Base-by-base conservation (phyloP, 1,284 basidiomycete genomes). In the Stygiomarasmius scandens region DNA sequence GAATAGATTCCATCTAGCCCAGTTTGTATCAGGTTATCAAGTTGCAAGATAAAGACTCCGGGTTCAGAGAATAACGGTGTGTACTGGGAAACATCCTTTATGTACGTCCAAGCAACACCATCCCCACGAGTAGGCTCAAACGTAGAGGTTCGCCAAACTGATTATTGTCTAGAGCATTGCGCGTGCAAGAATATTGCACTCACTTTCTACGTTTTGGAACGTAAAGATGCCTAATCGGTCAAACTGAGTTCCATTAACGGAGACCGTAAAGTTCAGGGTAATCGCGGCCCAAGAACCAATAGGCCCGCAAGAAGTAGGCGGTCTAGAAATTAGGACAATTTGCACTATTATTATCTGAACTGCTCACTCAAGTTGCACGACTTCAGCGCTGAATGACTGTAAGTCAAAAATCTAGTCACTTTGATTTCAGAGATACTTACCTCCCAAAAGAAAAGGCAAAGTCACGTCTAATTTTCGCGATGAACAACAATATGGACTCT, bases 71-170 rank as follows among this genome's bases (percentile, higher is more conserved):
- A 92, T 27, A 91, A 77, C 2, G 87, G 88, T 4, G 79, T 82
- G 61, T 86, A 92, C 36, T 83, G 82, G 10, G 89, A 88, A 24
- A 87, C 87, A 63, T 92, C 90, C 66, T 92, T 92, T 64, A 83
- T 69, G 64, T 88, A 86, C 0, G 88, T 90, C 90, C 89, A 92
- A 52, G 90, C 84, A 60, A 92, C 90, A 2, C 90, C 90, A 51
- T 83, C 78, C 1, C 79, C 82, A 12, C 65, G 59, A 0, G 85
- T 87, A 0, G 90, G 90, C 66, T 92, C 90, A 0, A 90, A 86
- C 14, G 90, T 92, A 0, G 89, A 90, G 20, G 87, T 91, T 36
- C 90, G 78, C 90, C 90, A 91, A 52, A 92, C 87, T 52, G 25
- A 16, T 38, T n/a, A 14, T 14, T 29, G 20, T 32, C 46, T 24